Evolutionary conservation across 1,284 basidiomycete species (phyloP).

Genomic region (Sporisorium graminicola): DNA sequence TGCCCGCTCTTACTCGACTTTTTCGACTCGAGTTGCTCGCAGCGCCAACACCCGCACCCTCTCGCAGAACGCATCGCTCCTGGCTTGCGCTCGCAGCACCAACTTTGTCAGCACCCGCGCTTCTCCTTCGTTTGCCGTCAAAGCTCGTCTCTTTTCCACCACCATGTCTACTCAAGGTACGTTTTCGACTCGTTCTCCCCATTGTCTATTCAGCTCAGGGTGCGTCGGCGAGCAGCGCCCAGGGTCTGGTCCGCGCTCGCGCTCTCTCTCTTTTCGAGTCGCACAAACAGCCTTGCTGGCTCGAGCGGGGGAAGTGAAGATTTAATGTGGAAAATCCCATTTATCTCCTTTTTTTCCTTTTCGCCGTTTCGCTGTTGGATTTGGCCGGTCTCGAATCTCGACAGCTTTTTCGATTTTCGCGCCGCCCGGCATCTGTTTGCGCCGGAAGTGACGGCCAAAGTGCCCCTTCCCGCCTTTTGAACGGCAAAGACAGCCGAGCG

Average conservation of each 20-base stretch:
- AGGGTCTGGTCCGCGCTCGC: conserved; percentile 7
- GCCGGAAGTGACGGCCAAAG: conserved; percentile 33
- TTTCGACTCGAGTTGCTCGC: conserved; percentile 42
- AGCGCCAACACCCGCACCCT: conserved; percentile 20
- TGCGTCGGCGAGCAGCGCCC: background rate
- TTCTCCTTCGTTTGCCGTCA: conserved; percentile 12
- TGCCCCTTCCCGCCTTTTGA: background rate
- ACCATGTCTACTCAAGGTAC: conserved; percentile 46
- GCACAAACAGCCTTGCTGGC: conserved; percentile 11
- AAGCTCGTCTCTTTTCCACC: conserved; percentile 34
- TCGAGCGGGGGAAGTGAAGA: conserved; percentile 10
- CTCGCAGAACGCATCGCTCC: conserved; percentile 16
- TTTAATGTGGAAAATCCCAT: background rate
- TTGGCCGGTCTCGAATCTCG: conserved; percentile 1
- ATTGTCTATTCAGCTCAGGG: background rate
- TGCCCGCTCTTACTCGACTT: conserved; percentile 36
- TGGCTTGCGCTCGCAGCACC: conserved; percentile 20
- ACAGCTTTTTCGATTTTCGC: no score
- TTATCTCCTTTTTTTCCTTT: background rate
- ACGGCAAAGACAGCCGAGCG: background rate
- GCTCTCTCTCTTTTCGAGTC: conserved; percentile 9
- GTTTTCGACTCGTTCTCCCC: background rate
- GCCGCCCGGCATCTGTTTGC: conserved; percentile 12
- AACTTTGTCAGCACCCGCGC: conserved; percentile 2
- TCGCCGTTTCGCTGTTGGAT: no score